phyloP scores from a whole-genome alignment of 2,329 filamentous ascomycete genomes.

The Emericellopsis cladophorae region DNA sequence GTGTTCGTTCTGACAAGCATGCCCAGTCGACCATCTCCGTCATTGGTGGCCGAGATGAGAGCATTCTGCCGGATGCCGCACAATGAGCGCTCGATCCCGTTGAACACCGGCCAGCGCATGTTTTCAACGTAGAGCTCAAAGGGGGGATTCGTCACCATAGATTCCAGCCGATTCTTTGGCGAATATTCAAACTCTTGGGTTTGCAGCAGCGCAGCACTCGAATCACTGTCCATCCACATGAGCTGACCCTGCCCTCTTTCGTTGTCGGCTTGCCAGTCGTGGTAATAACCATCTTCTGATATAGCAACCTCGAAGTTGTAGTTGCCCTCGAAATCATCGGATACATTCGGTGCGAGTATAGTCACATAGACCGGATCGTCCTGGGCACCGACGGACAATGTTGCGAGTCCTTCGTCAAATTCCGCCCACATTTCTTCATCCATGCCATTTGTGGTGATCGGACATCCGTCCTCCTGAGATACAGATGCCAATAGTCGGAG shows the following conservation, averaged over 20 bases:
- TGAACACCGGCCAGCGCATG: constrained; percentile 41
- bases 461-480: constrained; percentile 16
- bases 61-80: constrained; percentile 65
- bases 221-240: constrained; percentile 77
- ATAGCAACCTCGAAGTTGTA: constrained; percentile 77
- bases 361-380: constrained; percentile 57
- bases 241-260: constrained; percentile 33
- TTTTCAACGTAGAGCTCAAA: constrained; percentile 71
- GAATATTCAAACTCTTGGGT: constrained; percentile 60
- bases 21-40: constrained; percentile 32
- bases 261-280: constrained; percentile 39
- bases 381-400: constrained; percentile 42
- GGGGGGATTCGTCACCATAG: constrained; percentile 39
- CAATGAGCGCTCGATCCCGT: constrained; percentile 66
- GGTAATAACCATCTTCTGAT: constrained; percentile 69
- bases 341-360: constrained; percentile 56
- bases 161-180: constrained; percentile 37
- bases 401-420: constrained; percentile 59
- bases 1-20: constrained; percentile 46
- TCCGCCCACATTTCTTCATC: constrained; percentile 16
- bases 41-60: constrained; percentile 40
- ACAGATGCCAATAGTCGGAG: constrained; percentile 67
- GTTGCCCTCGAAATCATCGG: constrained; percentile 43
- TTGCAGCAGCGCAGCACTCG: constrained; percentile 62
- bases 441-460: constrained; percentile 9